Evolutionary conservation across 1,284 basidiomycete genomes (phyloP), one percentile per base, ranked within the genome.

Genomic region (Grifola frondosa): DNA sequence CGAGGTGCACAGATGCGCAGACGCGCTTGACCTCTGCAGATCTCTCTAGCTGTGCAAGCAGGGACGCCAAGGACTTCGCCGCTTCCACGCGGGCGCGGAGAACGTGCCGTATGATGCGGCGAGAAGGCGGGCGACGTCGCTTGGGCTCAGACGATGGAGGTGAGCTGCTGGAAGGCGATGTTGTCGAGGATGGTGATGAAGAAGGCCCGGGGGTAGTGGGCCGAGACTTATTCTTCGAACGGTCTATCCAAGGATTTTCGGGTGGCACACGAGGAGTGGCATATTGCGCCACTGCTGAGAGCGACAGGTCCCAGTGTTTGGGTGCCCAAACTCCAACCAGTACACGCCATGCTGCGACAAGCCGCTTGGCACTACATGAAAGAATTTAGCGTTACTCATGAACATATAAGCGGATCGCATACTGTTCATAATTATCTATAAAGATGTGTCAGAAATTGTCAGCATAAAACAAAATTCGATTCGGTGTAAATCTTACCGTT

Each of bases 291-390:
- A 95, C 73, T 7, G 83, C 81, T 17, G 74, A 55, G 15, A 82
- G 58, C 4, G 87, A 79, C 42, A 94, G 71, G 53, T 96, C 92
- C 77, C 81, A 89, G 30, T 69, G 71, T 59, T 81, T 83, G 8
- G 93, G 91, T 3, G 79, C 75, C 93, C 93, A 97, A 10, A 96
- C 81, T 11, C 92, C 94, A 50, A 95, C 79, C 11, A 97, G 75
- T 13, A 95, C 81, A 39, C 91, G 84, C 92, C 93, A 97, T 10
- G 91, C 83, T 5, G 92, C 88, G 22, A 86, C 74, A 30, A 95
- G 75, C 33, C 84, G 86, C 67, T 93, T 94, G 40, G 80, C 77
- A 36, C 87, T 89, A 51, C 28, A 46, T 42, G 41, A 43, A 52
- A 44, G 44, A 48, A 26, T 43, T 43, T 38, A n/a, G 20, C 24